Percentiles rank a stretch among this genome's conserved stretches.
Evolutionary conservation across 1,284 basidiomycete species (phyloP).

Genomic region (Macrocystidia cucumis): DNA sequence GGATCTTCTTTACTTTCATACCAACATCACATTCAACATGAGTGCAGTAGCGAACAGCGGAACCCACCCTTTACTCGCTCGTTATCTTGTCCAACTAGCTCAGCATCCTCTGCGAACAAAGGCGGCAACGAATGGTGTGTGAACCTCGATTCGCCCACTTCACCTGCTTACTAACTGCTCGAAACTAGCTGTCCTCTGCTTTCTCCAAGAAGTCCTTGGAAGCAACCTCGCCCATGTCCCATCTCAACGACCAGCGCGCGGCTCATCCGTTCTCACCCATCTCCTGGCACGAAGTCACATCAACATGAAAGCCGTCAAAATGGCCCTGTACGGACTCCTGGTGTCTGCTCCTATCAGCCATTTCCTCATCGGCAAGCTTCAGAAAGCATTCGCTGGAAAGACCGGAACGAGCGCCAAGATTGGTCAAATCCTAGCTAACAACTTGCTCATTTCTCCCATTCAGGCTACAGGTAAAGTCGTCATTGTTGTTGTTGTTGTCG

Average conservation of each 20-base stretch:
- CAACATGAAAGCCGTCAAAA: slow-evolving; percentile 65
- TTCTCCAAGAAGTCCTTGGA: slow-evolving; percentile 77
- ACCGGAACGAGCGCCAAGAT: slow-evolving; percentile 63
- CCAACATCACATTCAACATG: slow-evolving; percentile 15
- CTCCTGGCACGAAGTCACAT: slow-evolving; percentile 50
- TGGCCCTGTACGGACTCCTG: slow-evolving; percentile 79
- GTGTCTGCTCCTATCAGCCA: slow-evolving; percentile 84
- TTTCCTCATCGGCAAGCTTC: slow-evolving; percentile 61
- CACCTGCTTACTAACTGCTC: slow-evolving; percentile 1
- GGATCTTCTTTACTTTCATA: slow-evolving; percentile 5
- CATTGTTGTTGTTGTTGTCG: not conserved
- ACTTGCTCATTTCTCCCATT: slow-evolving; percentile 73
- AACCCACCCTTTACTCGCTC: slow-evolving; percentile 48
- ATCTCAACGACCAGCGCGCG: slow-evolving; percentile 37
- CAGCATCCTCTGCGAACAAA: slow-evolving; percentile 70
- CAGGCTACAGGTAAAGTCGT: slow-evolving; percentile 53
- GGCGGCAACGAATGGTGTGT: slow-evolving; percentile 56
- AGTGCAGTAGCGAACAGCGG: slow-evolving; percentile 20
- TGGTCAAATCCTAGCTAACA: slow-evolving; percentile 72
- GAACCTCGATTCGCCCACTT: not conserved
- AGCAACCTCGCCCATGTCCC: slow-evolving; percentile 61
- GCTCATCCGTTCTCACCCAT: slow-evolving; percentile 45
- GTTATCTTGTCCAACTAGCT: slow-evolving; percentile 57
- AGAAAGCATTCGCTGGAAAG: slow-evolving; percentile 72
- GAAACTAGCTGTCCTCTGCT: slow-evolving; percentile 58